Percentiles rank a stretch among this genome's conserved stretches.
Evolutionary conservation across 352 stramenopile genomes (phyloP).

Genomic region (Globisporangium paddicum): DNA sequence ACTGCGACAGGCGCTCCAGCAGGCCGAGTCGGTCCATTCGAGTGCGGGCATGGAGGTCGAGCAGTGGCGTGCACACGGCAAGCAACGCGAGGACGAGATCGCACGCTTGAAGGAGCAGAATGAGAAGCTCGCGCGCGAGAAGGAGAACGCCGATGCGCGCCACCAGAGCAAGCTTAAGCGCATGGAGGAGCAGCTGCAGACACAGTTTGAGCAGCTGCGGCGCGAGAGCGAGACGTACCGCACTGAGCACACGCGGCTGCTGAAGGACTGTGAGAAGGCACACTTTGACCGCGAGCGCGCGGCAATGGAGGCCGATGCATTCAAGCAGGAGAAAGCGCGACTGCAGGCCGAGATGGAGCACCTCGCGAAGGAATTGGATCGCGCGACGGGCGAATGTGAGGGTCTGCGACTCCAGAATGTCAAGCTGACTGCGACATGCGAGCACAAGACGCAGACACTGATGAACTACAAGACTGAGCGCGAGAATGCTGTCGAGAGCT

Average conservation of each 20-base stretch:
- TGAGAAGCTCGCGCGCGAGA: conserved; percentile 38
- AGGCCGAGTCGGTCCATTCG: conserved; percentile 26
- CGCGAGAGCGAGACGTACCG: conserved; percentile 57
- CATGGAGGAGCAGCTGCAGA: conserved; percentile 61
- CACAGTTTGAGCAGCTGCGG: conserved; percentile 42
- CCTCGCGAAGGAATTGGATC: conserved; percentile 40
- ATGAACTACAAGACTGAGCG: conserved; percentile 42
- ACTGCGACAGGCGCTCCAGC: conserved; percentile 33
- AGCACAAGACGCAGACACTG: conserved; percentile 50
- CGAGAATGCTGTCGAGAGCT: conserved; percentile 31
- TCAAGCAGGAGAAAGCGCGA: conserved; percentile 40
- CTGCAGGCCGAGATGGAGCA: conserved; percentile 51
- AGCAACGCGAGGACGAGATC: conserved; percentile 47
- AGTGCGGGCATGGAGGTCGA: conserved; percentile 35
- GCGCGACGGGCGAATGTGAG: conserved; percentile 34
- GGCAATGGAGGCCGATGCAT: conserved; percentile 36
- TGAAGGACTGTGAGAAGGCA: conserved; percentile 46
- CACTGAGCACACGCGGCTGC: conserved; percentile 35
- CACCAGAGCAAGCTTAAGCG: conserved; percentile 45
- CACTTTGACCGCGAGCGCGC: conserved; percentile 57
- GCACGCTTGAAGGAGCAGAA: conserved; percentile 26
- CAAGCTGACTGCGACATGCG: conserved; percentile 44
- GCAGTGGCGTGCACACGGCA: conserved; percentile 32
- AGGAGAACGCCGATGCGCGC: conserved; percentile 32
- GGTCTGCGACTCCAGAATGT: conserved; percentile 45